phyloP scores from a whole-genome alignment of 345 rosid genomes.

The Pseudoturritis turrita region DNA sequence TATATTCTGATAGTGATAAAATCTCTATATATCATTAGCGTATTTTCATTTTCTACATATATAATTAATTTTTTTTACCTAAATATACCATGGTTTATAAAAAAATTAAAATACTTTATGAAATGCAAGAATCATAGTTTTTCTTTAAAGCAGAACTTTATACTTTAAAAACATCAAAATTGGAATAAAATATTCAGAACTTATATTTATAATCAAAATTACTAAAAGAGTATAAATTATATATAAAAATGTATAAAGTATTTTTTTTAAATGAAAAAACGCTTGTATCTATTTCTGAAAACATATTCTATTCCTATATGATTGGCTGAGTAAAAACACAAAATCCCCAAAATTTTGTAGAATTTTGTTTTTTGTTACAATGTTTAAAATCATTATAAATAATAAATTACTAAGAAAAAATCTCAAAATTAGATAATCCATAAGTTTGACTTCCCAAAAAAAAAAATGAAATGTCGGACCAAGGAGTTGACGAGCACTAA shows the following conservation, averaged over 20 bases:
- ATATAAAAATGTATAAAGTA: too few species aligned
- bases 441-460: background rate
- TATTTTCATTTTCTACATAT: background rate
- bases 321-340: background rate
- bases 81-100: background rate
- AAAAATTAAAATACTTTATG: background rate
- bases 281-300: background rate
- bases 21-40: background rate
- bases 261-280: background rate
- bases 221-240: background rate
- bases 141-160: background rate
- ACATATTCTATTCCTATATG: background rate
- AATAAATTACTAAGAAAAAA: background rate
- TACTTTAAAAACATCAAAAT: background rate
- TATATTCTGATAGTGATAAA: background rate
- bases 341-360: background rate
- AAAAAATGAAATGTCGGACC: slow-evolving; percentile 10
- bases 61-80: background rate
- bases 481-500: slow-evolving; percentile 32
- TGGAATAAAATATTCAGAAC: background rate
- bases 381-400: background rate
- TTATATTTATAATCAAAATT: background rate
- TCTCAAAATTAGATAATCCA: background rate
- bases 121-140: background rate
- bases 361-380: background rate